phyloP scores from a whole-genome alignment of 148 eudicot species.

The Talinum fruticosum region DNA sequence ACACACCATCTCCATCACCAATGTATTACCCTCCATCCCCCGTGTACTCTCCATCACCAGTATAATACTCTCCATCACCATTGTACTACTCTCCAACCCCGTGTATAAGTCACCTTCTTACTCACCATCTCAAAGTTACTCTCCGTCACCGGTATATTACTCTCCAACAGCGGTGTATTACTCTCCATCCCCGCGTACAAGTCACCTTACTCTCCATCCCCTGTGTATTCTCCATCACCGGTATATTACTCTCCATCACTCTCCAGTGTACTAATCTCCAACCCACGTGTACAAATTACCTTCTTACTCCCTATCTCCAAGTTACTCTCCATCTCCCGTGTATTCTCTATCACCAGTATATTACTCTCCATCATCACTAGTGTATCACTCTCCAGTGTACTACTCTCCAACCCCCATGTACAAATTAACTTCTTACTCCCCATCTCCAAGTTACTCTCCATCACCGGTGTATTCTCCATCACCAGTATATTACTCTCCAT shows the following conservation, averaged over 20 bases:
- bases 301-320: too few species aligned
- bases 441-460: neutral
- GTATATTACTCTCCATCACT: neutral
- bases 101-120: neutral
- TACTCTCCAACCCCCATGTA: neutral
- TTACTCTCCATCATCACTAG: neutral
- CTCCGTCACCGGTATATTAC: neutral
- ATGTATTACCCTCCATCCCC: neutral
- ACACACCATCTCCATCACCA: too few species aligned
- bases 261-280: too few species aligned
- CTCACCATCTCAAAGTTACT: neutral
- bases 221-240: neutral
- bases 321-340: neutral
- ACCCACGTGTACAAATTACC: neutral
- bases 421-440: neutral
- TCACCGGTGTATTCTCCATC: too few species aligned
- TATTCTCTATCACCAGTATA: neutral
- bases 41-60: too few species aligned
- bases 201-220: neutral
- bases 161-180: neutral
- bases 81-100: too few species aligned
- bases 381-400: neutral
- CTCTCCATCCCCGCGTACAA: too few species aligned
- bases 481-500: too few species aligned
- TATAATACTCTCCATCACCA: too few species aligned